Base-by-base conservation (phyloP, 129 eudicot genomes). In the Sambucus nigra region DNA sequence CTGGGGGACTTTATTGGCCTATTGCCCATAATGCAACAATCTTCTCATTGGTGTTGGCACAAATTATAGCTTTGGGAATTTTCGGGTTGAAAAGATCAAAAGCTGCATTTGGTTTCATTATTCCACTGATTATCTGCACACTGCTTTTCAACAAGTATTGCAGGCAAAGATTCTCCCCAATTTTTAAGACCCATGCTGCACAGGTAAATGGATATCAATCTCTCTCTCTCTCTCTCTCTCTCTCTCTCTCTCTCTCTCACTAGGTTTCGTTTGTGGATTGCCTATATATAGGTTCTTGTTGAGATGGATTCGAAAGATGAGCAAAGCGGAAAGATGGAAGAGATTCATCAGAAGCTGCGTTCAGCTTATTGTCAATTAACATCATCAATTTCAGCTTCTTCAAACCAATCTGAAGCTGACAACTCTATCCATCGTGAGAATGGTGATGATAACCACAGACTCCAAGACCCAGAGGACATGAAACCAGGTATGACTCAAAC, bases 271-370 rank as follows among this genome's bases (percentile, higher is more conserved):
- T 17, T 27, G 53, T 55, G 47, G 42, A 52, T 45, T 63, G 52
- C 44, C 17, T 63, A 7, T 12, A 15, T 35, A 58, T 68, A 92
- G 99, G 73, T 70, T 57, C 71, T 86, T 20, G 80, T 86, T 53
- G 99, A 92, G 29, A 79, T 92, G 99, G 99, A 92, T 61, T 82
- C 85, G 21, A 60, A 74, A 49, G 96, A 92, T 51, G 96, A 82
- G 71, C 78, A 73, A 22, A 31, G 62, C n/a, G 84, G 82, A 60
- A 67, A 47, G 55, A 25, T 77, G 65, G 79, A 73, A 47, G 88
- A 73, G 57, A 72, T 76, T 49, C 66, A 73, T 59, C 29, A 63
- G 23, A 69, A 63, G 28, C 58, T 89, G 51, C 59, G 42, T 20
- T 55, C 88, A 31, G 72, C 82, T 18, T 81, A 84, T 68, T 64